Base-by-base conservation (phyloP, 306 rosid genomes). In the Abrus pulchellus region DNA sequence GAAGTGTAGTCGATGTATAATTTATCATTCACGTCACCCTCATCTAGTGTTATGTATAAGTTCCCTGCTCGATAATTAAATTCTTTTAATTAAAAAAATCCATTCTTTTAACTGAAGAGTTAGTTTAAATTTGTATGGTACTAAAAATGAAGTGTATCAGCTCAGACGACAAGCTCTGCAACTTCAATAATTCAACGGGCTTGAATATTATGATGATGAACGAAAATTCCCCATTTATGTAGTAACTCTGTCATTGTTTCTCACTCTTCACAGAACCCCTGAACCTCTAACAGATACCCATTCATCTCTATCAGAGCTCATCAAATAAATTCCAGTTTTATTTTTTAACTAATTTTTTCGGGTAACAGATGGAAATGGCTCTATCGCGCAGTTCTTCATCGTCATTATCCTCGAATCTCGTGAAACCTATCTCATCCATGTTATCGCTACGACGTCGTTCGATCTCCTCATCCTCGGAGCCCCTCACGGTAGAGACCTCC, bases 401-500 rank as follows among this genome's bases (percentile, higher is more conserved):
- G 5, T 85, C 90, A 20, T 75, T 84, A 1, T 65, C 84, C 36
- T 83, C 89, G 28, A 87, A 36, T 72, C 85, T 86, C 55, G 57
- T 90, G 28, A 84, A 83, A 49, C 90, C 97, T 8, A 45, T 90
- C 28, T 71, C 86, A 44, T 52, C 90, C 20, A 72, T 68, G 48
- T 28, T 87, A 14, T 85, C 88, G 7, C 5, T 76, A 45, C 80
- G 52, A 77, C 88, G 80, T 56, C 94, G 97, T 34, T 55, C 84
- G 59, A 32, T 88, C 64, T 81, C 91, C 33, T 3, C 80, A 1
- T 87, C 93, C 4, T 12, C 84, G n/a, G 87, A 84, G n/a, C 3
- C 83, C 5, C 78, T 93, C 69, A 89, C 87, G 3, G 66, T 93
- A 20, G 92, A 91, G 79, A 93, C 94, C 10, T 89, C 96, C 7